These are phyloP conservation scores for Patellaria atrata DNA, from an alignment of 495 filamentous ascomycete genomes.

Conservation along the genomic window DNA sequence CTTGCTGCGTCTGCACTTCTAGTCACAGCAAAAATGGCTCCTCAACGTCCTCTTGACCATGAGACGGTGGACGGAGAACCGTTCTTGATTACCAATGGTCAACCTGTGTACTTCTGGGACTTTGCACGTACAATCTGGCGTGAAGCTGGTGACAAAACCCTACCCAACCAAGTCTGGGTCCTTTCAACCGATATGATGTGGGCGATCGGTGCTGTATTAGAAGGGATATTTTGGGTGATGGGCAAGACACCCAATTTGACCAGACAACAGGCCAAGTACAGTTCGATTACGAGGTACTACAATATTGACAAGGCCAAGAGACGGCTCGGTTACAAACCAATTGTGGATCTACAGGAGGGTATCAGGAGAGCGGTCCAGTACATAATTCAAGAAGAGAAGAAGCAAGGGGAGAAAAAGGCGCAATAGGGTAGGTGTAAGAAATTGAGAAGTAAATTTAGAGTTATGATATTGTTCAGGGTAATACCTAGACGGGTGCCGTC, in stretches of 20 bases:
- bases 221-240: conserved; percentile 49
- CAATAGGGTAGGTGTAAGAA: no score
- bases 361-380: conserved; percentile 54
- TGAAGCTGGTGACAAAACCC: conserved; percentile 24
- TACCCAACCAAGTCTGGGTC: conserved; percentile 42
- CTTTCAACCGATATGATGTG: conserved; percentile 50
- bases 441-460: no score
- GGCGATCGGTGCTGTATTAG: conserved; percentile 51
- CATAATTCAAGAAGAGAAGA: conserved; percentile 38
- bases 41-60: conserved; percentile 48
- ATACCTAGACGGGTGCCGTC: no score
- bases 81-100: conserved; percentile 90
- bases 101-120: conserved; percentile 94
- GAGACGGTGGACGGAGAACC: conserved; percentile 84
- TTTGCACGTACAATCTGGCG: conserved; percentile 67
- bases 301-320: conserved; percentile 71
- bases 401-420: conserved; percentile 32
- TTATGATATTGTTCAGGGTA: no score
- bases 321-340: conserved; percentile 58
- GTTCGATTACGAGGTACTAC: conserved; percentile 75
- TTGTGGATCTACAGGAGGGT: conserved; percentile 63
- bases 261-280: conserved; percentile 57
- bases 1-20: conserved; percentile 62
- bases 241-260: conserved; percentile 67
- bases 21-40: conserved; percentile 34